Conservation (phyloP, 1,284 basidiomycete genomes). For the Boletellus sp. region DNA sequence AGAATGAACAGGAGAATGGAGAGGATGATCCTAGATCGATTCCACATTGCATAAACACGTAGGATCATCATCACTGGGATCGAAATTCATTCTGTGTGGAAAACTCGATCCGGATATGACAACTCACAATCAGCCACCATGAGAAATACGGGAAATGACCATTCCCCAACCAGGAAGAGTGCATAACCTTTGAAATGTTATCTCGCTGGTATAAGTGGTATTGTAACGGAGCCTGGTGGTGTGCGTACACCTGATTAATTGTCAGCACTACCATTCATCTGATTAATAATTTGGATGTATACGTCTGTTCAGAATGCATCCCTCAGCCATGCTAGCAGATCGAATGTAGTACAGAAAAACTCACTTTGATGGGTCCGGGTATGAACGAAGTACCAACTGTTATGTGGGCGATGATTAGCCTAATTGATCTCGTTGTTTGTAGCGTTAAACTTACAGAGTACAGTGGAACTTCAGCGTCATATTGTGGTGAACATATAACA, state of each 20-base stretch:
- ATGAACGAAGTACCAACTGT: not conserved
- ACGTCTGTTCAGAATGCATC: not conserved
- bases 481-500: not conserved
- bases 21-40: conserved; percentile 6
- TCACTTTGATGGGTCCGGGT: too few species aligned
- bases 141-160: conserved; percentile 3
- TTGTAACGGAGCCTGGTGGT: too few species aligned
- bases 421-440: too few species aligned
- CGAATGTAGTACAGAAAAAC: too few species aligned
- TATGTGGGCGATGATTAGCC: not conserved
- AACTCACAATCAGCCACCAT: conserved; percentile 12
- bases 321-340: not conserved
- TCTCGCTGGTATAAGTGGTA: not conserved
- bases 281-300: not conserved
- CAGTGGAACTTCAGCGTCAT: not conserved
- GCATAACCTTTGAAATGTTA: conserved; percentile 1
- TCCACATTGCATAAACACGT: conserved; percentile 14
- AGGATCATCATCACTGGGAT: conserved; percentile 17
- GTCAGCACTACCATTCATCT: not conserved
- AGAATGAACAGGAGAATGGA: not conserved
- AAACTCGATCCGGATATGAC: accelerated
- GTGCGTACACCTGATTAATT: not conserved
- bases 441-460: not conserved
- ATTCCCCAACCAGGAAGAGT: not conserved
- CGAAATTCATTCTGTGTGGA: not conserved